Evolutionary conservation across 2,329 filamentous ascomycete genomes (phyloP).

Genomic region (Botrytis sinoallii): DNA sequence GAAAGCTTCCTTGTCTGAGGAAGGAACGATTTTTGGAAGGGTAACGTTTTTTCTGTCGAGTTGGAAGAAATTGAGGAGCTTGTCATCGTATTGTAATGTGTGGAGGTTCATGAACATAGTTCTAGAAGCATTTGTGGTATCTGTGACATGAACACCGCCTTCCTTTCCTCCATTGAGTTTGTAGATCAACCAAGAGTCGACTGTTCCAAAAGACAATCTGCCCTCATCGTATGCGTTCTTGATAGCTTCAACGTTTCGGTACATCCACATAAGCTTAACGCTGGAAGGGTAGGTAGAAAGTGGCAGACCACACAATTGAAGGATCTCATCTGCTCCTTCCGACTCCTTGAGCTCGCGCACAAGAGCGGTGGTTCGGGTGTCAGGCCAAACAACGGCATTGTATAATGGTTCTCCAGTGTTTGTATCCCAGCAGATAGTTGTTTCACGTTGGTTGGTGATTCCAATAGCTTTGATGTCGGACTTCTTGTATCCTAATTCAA

Average conservation of each 20-base stretch:
- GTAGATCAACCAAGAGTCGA: slow-evolving; percentile 78
- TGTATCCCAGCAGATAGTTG: slow-evolving; percentile 75
- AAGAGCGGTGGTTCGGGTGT: slow-evolving; percentile 70
- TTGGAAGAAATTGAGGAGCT: slow-evolving; percentile 71
- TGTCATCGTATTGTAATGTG: slow-evolving; percentile 70
- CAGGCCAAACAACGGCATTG: slow-evolving; percentile 83
- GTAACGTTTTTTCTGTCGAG: slow-evolving; percentile 66
- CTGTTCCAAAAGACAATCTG: slow-evolving; percentile 72
- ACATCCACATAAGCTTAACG: slow-evolving; percentile 74
- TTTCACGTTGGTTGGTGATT: slow-evolving; percentile 65
- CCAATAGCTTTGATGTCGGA: slow-evolving; percentile 71
- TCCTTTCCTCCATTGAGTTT: slow-evolving; percentile 70
- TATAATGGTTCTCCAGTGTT: slow-evolving; percentile 73
- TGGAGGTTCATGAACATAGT: slow-evolving; percentile 87
- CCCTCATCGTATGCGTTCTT: slow-evolving; percentile 69
- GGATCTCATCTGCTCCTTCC: slow-evolving; percentile 64
- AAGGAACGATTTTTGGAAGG: slow-evolving; percentile 71
- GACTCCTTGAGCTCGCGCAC: slow-evolving; percentile 69
- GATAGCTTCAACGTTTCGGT: slow-evolving; percentile 65
- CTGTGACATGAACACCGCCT: slow-evolving; percentile 68
- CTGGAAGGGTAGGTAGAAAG: slow-evolving; percentile 80
- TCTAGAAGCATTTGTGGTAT: slow-evolving; percentile 77
- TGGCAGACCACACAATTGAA: slow-evolving; percentile 68
- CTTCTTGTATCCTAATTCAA: slow-evolving; percentile 62
- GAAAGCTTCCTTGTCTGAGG: slow-evolving; percentile 70